phyloP scores from a whole-genome alignment of 2,329 filamentous ascomycete species.

The Penicillium decumbens region DNA sequence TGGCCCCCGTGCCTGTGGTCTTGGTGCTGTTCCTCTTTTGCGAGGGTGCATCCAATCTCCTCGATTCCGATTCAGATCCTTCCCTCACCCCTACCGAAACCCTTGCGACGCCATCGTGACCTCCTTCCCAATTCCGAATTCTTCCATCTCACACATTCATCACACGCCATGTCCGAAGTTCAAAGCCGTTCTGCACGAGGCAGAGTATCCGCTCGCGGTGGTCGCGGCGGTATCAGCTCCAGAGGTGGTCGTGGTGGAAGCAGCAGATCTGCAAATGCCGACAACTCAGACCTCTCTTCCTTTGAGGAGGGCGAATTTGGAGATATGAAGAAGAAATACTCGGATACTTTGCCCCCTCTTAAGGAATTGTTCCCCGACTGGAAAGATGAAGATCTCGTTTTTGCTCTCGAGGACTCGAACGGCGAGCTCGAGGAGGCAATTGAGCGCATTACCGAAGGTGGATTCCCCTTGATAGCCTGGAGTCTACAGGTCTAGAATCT shows the following conservation, averaged over 20 bases:
- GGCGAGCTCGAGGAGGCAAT: conserved; percentile 48
- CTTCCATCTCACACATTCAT: conserved; percentile 29
- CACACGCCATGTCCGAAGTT: conserved; percentile 81
- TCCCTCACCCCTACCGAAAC: conserved; percentile 24
- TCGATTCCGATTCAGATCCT: conserved; percentile 23
- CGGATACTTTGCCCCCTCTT: conserved; percentile 70
- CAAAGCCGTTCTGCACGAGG: conserved; percentile 82
- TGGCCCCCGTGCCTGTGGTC: conserved; percentile 34
- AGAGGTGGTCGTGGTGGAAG: conserved; percentile 67
- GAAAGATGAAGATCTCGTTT: conserved; percentile 92
- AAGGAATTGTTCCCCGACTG: conserved; percentile 93
- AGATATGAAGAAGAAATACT: conserved; percentile 86
- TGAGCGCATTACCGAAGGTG: conserved; percentile 51
- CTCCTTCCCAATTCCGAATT: conserved; percentile 25
- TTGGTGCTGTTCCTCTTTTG: conserved; percentile 36
- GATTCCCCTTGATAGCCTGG: conserved; percentile 1
- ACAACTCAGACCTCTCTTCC: conserved; percentile 60
- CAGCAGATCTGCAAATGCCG: conserved; percentile 66
- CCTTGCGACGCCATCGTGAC: conserved; percentile 24
- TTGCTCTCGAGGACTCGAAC: conserved; percentile 74
- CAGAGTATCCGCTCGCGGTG: conserved; percentile 84
- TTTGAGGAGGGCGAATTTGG: conserved; percentile 83
- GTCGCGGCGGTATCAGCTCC: conserved; percentile 67
- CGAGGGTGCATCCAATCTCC: conserved; percentile 35
- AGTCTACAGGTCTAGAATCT: not conserved